Base-by-base conservation (phyloP, 768 basidiomycete species). In the Amanita muscaria region DNA sequence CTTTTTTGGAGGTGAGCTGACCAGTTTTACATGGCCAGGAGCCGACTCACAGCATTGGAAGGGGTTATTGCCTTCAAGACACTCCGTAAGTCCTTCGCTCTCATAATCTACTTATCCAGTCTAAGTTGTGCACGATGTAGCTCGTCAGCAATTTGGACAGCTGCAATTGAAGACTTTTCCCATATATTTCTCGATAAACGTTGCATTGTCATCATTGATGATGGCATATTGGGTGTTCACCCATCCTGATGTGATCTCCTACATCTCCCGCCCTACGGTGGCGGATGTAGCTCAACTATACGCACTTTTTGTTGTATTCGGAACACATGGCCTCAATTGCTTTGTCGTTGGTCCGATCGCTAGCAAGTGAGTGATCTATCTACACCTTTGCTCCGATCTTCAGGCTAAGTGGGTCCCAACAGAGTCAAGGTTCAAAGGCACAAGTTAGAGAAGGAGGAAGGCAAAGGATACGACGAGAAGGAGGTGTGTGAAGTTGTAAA, bases 341-440 rank as follows among this genome's bases (percentile, higher is more conserved):
- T 71, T 83, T 44, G 69, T 84, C 18, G 66, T 90, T 47, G 83
- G 84, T 4, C 88, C 87, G 1, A 45, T 78, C 64, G 80, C 83
- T 2, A 82, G 74, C 76, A 76, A 73, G 80, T 78, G 51, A 31
- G 77, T 57, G 30, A 27, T 18, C 5, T 21, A 2, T 12, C 42
- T 15, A 39, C 31, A 34, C 27, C 10, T 49, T n/a, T n/a, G n/a
- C n/a, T n/a, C n/a, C n/a, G n/a, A n/a, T n/a, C n/a, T n/a, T n/a
- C n/a, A n/a, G n/a, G n/a, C n/a, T n/a, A 22, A 5, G 18, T 40
- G 30, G 18, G 24, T 36, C 23, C 40, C 34, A 3, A 22, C 29
- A 87, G 85, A 59, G 77, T 78, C n/a, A 84, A 84, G 83, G 79
- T 83, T 58, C 61, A 79, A 59, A 71, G 86, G 45, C 79, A 85